Evolutionary conservation across 148 eudicot species (phyloP).

Genomic region (Fagopyrum esculentum): DNA sequence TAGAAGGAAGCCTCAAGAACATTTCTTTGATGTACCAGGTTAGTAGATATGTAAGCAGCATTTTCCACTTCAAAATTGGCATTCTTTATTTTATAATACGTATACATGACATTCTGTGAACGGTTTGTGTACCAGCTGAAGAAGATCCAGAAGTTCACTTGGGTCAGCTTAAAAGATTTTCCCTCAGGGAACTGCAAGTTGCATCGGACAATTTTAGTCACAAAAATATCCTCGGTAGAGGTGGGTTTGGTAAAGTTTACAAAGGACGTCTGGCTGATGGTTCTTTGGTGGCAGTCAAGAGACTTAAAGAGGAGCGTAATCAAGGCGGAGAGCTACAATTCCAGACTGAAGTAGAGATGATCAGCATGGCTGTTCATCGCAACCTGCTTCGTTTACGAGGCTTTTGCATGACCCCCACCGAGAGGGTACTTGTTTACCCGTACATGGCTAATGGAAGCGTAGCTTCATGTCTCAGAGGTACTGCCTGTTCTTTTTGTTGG

Average conservation of each 20-base stretch:
- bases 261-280: too few species aligned
- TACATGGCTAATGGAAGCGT: slow-evolving; percentile 43
- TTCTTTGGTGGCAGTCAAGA: too few species aligned
- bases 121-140: slow-evolving; percentile 27
- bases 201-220: slow-evolving; percentile 42
- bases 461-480: slow-evolving; percentile 46
- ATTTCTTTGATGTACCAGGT: slow-evolving; percentile 54
- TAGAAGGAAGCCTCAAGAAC: slow-evolving; percentile 38
- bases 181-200: slow-evolving; percentile 39
- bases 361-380: slow-evolving; percentile 44
- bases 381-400: slow-evolving; percentile 40
- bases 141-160: slow-evolving; percentile 55
- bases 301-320: too few species aligned
- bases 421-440: slow-evolving; percentile 46
- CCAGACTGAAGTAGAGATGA: slow-evolving; percentile 17
- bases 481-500: not conserved
- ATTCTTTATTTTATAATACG: not conserved
- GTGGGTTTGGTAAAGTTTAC: slow-evolving; percentile 13
- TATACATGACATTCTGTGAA: not conserved
- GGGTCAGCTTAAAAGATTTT: slow-evolving; percentile 46
- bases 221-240: slow-evolving; percentile 41
- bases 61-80: not conserved
- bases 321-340: too few species aligned
- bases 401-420: slow-evolving; percentile 44
- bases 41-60: slow-evolving; percentile 4